Conservation (phyloP, 495 filamentous ascomycete genomes). For the Achaetomiella virescens region DNA sequence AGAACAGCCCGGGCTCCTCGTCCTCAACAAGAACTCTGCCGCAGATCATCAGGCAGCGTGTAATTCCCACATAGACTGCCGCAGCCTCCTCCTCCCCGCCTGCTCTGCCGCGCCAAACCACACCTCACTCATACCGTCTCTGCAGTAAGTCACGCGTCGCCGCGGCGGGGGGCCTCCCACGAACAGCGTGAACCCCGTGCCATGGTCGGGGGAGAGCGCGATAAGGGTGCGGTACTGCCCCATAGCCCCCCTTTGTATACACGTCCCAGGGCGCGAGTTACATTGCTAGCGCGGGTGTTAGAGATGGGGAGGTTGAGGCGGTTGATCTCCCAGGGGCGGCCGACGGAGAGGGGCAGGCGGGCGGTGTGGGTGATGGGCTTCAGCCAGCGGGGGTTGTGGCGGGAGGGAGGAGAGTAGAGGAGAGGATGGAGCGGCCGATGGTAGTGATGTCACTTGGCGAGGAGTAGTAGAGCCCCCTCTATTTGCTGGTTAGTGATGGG, state of each 20-base stretch:
- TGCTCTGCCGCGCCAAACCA: slow-evolving; percentile 15
- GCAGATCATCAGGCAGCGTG: background rate
- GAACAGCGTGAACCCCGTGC: slow-evolving; percentile 35
- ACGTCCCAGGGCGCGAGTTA: slow-evolving; percentile 14
- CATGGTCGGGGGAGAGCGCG: slow-evolving; percentile 44
- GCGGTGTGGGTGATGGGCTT: slow-evolving; percentile 45
- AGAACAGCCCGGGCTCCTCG: slow-evolving; percentile 1
- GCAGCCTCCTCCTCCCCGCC: background rate
- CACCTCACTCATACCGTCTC: background rate
- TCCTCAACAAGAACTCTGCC: background rate
- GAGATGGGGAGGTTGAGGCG: background rate
- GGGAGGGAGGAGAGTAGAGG: slow-evolving; percentile 33
- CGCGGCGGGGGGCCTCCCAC: background rate
- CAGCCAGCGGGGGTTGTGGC: slow-evolving; percentile 46
- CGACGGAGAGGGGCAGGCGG: slow-evolving; percentile 35
- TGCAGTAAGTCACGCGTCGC: background rate
- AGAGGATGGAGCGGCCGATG: slow-evolving; percentile 47
- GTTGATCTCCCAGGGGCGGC: slow-evolving; percentile 53
- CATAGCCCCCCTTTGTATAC: slow-evolving; percentile 44
- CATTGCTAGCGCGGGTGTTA: background rate
- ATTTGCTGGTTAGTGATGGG: background rate
- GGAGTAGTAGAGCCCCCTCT: slow-evolving; percentile 35
- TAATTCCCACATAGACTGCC: background rate
- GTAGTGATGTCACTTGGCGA: slow-evolving; percentile 43
- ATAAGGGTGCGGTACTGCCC: slow-evolving; percentile 39